These are phyloP conservation scores for Nakazawaea ishiwadae DNA, from an alignment of 805 yeast genomes.

Conservation along the genomic window DNA sequence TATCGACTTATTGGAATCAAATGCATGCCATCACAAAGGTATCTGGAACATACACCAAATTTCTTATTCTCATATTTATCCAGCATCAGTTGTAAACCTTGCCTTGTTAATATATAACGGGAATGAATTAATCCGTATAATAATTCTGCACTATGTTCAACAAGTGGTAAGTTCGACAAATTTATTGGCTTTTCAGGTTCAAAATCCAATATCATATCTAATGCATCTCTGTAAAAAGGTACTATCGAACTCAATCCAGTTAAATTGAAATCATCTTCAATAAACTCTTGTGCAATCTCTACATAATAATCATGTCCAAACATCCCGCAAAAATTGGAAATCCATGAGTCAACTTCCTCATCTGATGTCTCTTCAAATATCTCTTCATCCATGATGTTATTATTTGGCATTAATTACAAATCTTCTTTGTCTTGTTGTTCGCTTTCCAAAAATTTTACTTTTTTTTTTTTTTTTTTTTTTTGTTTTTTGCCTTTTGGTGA, in stretches of 20 bases:
- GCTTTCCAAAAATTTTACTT: constrained; percentile 25
- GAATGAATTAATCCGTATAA: constrained; percentile 94
- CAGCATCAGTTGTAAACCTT: constrained; percentile 89
- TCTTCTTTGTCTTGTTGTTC: constrained; percentile 11
- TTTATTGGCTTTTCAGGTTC: constrained; percentile 59
- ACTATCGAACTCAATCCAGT: constrained; percentile 85
- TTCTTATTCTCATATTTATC: constrained; percentile 84
- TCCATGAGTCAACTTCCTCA: constrained; percentile 73
- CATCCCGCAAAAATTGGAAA: constrained; percentile 69
- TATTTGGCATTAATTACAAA: too few species aligned
- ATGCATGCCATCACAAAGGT: constrained; percentile 84
- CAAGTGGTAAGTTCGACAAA: constrained; percentile 64
- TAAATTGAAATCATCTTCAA: constrained; percentile 94
- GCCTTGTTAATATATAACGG: constrained; percentile 81
- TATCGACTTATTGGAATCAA: constrained; percentile 88
- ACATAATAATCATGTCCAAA: constrained; percentile 90
- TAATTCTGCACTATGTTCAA: constrained; percentile 88
- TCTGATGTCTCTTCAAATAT: constrained; percentile 20
- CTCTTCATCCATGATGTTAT: constrained; percentile 15
- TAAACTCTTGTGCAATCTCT: constrained; percentile 86
- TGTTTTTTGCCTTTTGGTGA: not conserved
- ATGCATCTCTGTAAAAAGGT: constrained; percentile 86
- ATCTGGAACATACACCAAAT: constrained; percentile 91
- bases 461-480: not conserved
- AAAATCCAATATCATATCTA: constrained; percentile 84